A percentile compares a stretch with the other conserved stretches of the same genome.
Evolutionary conservation across 805 yeast species (phyloP).

Genomic region (Ogataea siamensis): DNA sequence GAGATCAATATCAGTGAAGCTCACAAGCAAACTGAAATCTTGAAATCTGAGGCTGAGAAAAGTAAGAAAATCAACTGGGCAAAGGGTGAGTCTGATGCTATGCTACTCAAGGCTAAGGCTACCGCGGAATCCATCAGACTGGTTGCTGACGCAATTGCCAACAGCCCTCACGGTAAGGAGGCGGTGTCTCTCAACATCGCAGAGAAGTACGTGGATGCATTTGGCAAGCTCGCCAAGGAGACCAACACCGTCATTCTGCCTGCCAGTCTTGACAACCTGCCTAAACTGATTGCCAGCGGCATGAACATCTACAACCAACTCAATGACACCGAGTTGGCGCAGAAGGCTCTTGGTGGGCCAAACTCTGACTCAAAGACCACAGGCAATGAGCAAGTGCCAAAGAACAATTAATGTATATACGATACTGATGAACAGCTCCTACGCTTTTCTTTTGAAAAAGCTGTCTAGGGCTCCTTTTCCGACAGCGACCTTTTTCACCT

Average conservation of each 20-base stretch:
- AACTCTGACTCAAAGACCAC: not conserved
- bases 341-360: slow-evolving; percentile 17
- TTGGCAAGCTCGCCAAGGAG: slow-evolving; percentile 80
- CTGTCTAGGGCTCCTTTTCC: slow-evolving; percentile 71
- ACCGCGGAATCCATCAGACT: slow-evolving; percentile 67
- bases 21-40: slow-evolving; percentile 63
- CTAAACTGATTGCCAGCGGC: slow-evolving; percentile 74
- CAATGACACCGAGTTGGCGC: slow-evolving; percentile 36
- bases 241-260: slow-evolving; percentile 77
- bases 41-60: slow-evolving; percentile 72
- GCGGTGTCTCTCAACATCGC: slow-evolving; percentile 82
- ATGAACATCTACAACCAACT: slow-evolving; percentile 60
- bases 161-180: slow-evolving; percentile 67
- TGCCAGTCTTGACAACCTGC: slow-evolving; percentile 69
- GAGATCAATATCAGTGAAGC: slow-evolving; percentile 85
- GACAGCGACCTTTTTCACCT: slow-evolving; percentile 42
- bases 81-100: slow-evolving; percentile 72
- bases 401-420: slow-evolving; percentile 10
- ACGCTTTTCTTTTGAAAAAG: slow-evolving; percentile 47
- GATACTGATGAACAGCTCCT: not conserved
- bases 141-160: slow-evolving; percentile 64
- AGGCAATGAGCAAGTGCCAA: not conserved
- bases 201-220: slow-evolving; percentile 78
- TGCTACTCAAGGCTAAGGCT: slow-evolving; percentile 63
- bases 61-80: slow-evolving; percentile 64